Evolutionary conservation across 2,329 filamentous ascomycete species (phyloP).

Genomic region (Cordyceps sp.): DNA sequence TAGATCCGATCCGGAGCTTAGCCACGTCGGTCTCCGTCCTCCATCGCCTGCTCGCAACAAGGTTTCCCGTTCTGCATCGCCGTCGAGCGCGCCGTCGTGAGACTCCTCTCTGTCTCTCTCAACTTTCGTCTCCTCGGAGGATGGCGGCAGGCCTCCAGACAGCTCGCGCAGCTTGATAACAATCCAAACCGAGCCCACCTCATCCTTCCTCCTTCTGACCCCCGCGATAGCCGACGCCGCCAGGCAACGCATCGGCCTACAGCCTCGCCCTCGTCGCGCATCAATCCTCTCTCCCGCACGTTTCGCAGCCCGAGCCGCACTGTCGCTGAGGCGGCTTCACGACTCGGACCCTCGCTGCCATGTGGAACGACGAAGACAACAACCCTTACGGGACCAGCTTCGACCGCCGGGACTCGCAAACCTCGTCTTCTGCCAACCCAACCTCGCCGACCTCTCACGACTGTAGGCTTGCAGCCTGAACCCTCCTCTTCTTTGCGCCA

Average conservation of each 20-base stretch:
- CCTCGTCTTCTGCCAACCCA: conserved; percentile 49
- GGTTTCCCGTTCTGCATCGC: too few species aligned
- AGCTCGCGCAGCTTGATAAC: conserved; percentile 1
- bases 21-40: too few species aligned
- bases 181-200: not conserved
- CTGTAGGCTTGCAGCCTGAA: conserved; percentile 26
- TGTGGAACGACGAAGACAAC: conserved; percentile 99
- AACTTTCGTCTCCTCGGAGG: not conserved
- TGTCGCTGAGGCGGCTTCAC: not conserved
- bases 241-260: not conserved
- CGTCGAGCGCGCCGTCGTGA: too few species aligned
- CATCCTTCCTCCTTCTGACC: not conserved
- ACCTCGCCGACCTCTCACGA: conserved; percentile 40
- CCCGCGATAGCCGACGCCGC: not conserved
- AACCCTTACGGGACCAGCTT: conserved; percentile 90
- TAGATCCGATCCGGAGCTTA: too few species aligned
- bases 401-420: conserved; percentile 67
- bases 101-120: too few species aligned
- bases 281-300: not conserved
- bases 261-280: not conserved
- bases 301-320: not conserved
- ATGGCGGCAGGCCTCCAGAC: not conserved
- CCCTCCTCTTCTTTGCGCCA: conserved; percentile 1
- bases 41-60: too few species aligned
- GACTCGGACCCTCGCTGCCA: conserved; percentile 18